Base-by-base conservation (phyloP, 2,329 filamentous ascomycete species). In the Didymellaceae sp. region DNA sequence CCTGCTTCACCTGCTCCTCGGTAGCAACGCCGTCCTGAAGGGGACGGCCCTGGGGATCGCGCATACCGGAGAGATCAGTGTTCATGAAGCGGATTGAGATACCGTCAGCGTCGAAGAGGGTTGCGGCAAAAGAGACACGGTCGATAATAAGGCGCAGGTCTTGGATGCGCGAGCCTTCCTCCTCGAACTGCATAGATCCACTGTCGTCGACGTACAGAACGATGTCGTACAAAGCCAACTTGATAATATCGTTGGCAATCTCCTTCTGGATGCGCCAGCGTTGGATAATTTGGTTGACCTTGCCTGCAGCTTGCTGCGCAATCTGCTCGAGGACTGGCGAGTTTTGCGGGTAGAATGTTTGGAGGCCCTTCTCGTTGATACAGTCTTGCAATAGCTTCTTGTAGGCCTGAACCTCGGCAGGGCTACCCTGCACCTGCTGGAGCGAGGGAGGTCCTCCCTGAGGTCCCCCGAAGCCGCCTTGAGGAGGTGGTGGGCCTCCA, bases 41-140 rank as follows among this genome's bases (percentile, higher is more conserved):
- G 44, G 77, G 71, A n/a, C 66, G 64, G 11, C 68, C 68, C 28
- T 60, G 57, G 28, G 61, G 58, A 42, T 65, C 58, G 31, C 63
- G 64, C 22, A 59, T 45, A 16, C 55, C 44, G 25, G 58, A 58
- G 64, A 73, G 59, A 75, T 78, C 75, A 10, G 81, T 82, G 74
- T 89, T 88, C 86, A 89, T 88, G 77, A 88, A 88, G 35, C 86
- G 84, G 30, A 88, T 74, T 21, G 82, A 82, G 55, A 89, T 86
- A 32, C 86, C 86, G 62, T 89, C 86, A 25, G 84, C 77, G 57
- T 89, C 86, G 62, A 89, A 89, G n/a, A 87, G 79, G 2, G 84
- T 85, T 3, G 85, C 83, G 6, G 85, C 85, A 50, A 80, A 86
- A 16, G 85, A 81, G 43, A 87, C 84, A 41, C 83, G 81, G 39